Base-by-base conservation (phyloP, 1,284 basidiomycete species). In the Pulveroboletus sp. region DNA sequence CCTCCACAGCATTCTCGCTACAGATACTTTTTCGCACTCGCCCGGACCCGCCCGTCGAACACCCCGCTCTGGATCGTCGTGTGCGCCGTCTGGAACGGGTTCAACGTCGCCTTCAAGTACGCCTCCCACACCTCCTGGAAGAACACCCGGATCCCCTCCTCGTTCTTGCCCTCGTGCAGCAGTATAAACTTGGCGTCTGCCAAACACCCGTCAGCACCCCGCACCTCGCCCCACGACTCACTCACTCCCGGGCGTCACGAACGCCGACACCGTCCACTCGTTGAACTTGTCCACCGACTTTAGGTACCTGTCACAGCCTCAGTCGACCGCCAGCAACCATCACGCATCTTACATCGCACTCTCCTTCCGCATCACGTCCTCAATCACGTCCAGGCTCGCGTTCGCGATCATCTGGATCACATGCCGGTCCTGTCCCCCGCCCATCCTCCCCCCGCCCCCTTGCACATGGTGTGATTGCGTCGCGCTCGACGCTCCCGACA, bases 351-450 rank as follows among this genome's bases (percentile, higher is more conserved):
- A 96, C 95, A 98, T 92, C 59, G 82, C 82, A 61, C 84, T 87
- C 65, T 94, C 92, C 61, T 87, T 87, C 60, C 89, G 83, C 84
- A 94, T 91, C 46, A 90, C 83, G 69, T 98, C 94, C 69, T 98
- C 96, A 59, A 98, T 85, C 63, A 87, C 83, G 71, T 92, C 95
- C 69, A 98, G 75, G 65, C 90, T 92, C 45, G 93, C 93, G 72
- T 97, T 95, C 38, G 94, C 94, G 66, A 97, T 92, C 90, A 98
- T 95, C 78, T 98, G 94, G 64, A 96, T 90, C 57, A 98, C 91
- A 81, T 96, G 92, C 52, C 91, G 81, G 67, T 95, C 93, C 72
- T 91, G 86, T 25, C 83, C 79, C 18, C 86, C 86, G 22, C 87
- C 87, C 73, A 89, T 83, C 65, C 83, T 77, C 36, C 82, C 83